These are phyloP conservation scores for Magnusiomyces suaveolens DNA, from an alignment of 1,139 yeast species.

Conservation along the genomic window DNA sequence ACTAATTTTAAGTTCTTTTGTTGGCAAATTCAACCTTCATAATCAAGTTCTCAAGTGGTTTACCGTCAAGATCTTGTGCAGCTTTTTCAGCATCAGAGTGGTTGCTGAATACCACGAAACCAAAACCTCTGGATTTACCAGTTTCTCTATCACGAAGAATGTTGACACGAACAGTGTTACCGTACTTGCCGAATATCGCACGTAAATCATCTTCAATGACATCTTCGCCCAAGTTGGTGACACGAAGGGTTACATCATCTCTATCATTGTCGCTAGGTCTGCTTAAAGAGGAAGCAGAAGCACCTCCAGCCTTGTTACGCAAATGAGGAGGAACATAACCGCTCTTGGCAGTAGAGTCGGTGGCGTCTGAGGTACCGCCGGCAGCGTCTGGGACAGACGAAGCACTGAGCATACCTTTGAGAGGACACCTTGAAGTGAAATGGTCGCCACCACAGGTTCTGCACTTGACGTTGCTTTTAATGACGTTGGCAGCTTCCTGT, in stretches of 20 bases:
- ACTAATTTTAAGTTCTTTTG: background rate
- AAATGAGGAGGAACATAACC: constrained; percentile 74
- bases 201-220: constrained; percentile 79
- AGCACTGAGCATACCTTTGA: constrained; percentile 63
- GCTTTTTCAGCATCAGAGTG: background rate
- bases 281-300: constrained; percentile 29
- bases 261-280: constrained; percentile 20
- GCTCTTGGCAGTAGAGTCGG: constrained; percentile 26
- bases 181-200: constrained; percentile 58
- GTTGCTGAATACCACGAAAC: constrained; percentile 34
- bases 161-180: constrained; percentile 64
- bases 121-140: constrained; percentile 91
- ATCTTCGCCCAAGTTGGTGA: constrained; percentile 80
- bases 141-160: constrained; percentile 89
- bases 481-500: constrained; percentile 44
- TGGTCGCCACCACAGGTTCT: constrained; percentile 93
- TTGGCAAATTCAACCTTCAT: background rate
- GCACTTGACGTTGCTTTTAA: constrained; percentile 46
- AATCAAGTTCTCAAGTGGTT: background rate
- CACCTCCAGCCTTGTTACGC: constrained; percentile 44
- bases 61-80: background rate
- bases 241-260: constrained; percentile 79
- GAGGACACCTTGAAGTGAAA: constrained; percentile 93
- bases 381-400: constrained; percentile 26
- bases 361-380: constrained; percentile 26